Evolutionary conservation across 2,329 filamentous ascomycete species (phyloP), one percentile per base, ranked within the genome.

Genomic region (Botryotinia narcissicola): DNA sequence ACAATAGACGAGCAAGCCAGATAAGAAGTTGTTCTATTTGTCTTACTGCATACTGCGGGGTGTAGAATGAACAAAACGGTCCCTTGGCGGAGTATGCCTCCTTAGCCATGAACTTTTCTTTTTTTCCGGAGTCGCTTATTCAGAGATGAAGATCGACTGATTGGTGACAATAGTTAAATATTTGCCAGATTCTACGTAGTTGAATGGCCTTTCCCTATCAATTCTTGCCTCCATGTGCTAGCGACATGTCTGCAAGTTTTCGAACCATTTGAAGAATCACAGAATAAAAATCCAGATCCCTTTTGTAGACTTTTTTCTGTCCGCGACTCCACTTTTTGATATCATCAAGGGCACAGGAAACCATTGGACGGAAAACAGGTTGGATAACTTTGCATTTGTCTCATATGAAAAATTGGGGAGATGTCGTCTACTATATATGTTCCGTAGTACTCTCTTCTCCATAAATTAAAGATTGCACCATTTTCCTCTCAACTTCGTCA

Each of bases 11-110:
- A 14, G 14, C 44, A 40, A 22, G 44, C 25, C 14, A 37, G 29
- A 48, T 48, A 66, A 66, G 62, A 48, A 66, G 63, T 18, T 20
- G 60, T 62, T 22, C 25, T 62, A 42, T 22, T 62, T 12, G 29
- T 37, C 63, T 66, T 37, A 48, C 42, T n/a, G 44, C 63, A 48
- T 66, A 48, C 62, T 48, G 63, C 63, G 29, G 63, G 63, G 44
- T 37, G 20, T 51, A 66, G 25, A 25, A 6, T 35, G 20, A 35
- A 48, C 3, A 20, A 20, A 46, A n/a, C 4, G 2, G 12, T 12
- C 29, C 22, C 42, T 35, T 32, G 22, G 22, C 10, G 63, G 44
- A 48, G 42, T 8, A 40, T 62, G 7, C 22, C 22, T 32, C 18
- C 18, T 32, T 32, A 29, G 32, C 12, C 22, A 42, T 46, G 22